Evolutionary conservation across 495 filamentous ascomycete species (phyloP), one percentile per base, ranked within the genome.

Genomic region (Xylaria flabelliformis): DNA sequence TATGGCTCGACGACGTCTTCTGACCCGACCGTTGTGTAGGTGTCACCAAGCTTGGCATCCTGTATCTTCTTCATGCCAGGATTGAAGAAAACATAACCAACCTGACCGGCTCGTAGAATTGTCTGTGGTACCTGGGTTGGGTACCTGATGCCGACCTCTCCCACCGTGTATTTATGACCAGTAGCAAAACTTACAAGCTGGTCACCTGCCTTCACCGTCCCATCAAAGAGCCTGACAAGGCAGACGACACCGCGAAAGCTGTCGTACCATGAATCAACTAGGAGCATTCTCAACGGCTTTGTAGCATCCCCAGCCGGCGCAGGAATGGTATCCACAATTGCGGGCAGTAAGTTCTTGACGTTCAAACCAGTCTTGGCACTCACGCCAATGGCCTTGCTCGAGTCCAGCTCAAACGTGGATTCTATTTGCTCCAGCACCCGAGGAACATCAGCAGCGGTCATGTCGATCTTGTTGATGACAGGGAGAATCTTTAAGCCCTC

Each of bases 181-280:
- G 97, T 98, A 3, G 90, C 95, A 74, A 97, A 93, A 5, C 94
- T 97, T 5, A 91, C 82, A 21, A 98, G 81, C 59, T 92, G 89
- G 73, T 98, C 93, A 3, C 96, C 97, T 2, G 94, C 87, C 72
- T 87, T 90, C 61, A 98, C 85, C 68, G 89, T 88, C 19, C 96
- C 96, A 72, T 98, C 94, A 77, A 99, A 99, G 58, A 99, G 85
- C 17, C 96, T 88, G 44, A 99, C 94, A 10, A 99, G 86, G 64
- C 97, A 87, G 48, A 99, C 93, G 34, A 99, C 96, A 21, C 96
- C 96, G 73, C 92, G 93, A 81, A 97, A 99, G 58, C 90, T 93
- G 72, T 97, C 93, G 79, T 99, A 99, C 96, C 96, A 99, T 8
- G 94, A 97, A 79, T 99, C 96, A 53, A 99, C 94, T 26, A 99